Base-by-base conservation (phyloP, 345 rosid genomes). In the Brassica cretica region DNA sequence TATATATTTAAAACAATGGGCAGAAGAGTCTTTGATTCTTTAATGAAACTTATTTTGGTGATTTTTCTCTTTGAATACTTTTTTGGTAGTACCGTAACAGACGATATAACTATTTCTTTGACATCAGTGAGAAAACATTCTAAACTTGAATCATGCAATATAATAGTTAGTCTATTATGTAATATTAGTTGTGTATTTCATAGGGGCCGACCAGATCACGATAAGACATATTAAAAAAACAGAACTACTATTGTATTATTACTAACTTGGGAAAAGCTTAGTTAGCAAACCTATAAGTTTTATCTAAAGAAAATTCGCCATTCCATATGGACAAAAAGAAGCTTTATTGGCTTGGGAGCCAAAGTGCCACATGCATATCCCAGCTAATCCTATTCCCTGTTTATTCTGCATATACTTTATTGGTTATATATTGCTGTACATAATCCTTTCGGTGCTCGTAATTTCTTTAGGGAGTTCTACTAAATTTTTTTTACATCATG, bases 321-420 rank as follows among this genome's bases (percentile, higher is more conserved):
- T 41, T 14, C 30, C 76, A 79, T 78, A 11, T 78, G 6, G 83
- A 79, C 86, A 88, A 88, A 89, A 84, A 76, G 79, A 73, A 72
- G 81, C 82, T 86, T 89, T 64, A 66, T 73, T 60, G 60, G 70
- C 66, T 49, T 75, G 11, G 65, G 61, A 14, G 77, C 68, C 21
- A 78, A 66, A 67, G 77, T 60, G 21, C 4, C 82, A 78, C 74
- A 67, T 78, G 82, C 77, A 66, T 66, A 66, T 72, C 49, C 49
- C 49, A 41, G 49, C 49, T 41, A 41, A 32, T 61, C 24, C 24
- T 58, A 58, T 56, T 78, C 72, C 39, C 0, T 66, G 21, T 66
- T 56, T 66, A 44, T 66, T 46, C 14, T 46, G 2, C 68, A 2
- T 33, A 2, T 19, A 6, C 5, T 69, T 30, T 44, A 6, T 44